Evolutionary conservation across 2,329 filamentous ascomycete species (phyloP), one percentile per base, ranked within the genome.

Genomic region (Graphilbum sp.): DNA sequence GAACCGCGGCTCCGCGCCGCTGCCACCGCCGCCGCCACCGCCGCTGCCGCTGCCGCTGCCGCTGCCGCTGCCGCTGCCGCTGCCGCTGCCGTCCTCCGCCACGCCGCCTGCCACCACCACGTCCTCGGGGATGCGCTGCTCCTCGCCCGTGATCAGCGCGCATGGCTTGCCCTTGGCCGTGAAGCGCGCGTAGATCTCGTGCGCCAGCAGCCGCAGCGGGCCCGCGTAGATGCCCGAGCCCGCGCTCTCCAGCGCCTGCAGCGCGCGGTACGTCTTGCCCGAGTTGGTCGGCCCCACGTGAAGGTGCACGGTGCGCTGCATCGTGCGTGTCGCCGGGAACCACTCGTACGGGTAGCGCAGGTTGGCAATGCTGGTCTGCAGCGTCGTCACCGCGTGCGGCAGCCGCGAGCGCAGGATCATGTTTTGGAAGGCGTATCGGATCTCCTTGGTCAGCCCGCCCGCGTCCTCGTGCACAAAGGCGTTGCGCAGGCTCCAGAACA

Each of bases 241-340:
- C 29, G 40, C 36, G n/a, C n/a, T 65, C 54, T 95, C 84, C 11
- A 98, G 67, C 12, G 80, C 75, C 58, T 93, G 79, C 45, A 98
- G 61, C 1, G 90, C 92, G 53, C 86, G 80, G 53, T 96, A 98
- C 0, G 92, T 98, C 64, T 98, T 98, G 41, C 90, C 90, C 1
- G 90, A 96, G 56, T 98, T 98, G 2, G 90, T 98, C 2, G 90
- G 90, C 0, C 90, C 90, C 36, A 98, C 86, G 50, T 98, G 90
- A 17, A 98, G 64, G 60, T 96, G 85, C 31, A 98, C 70, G 0
- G 75, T 88, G 33, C 90, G 70, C 50, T 87, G 82, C 49, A 90
- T 65, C 34, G 73, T 67, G 41, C 92, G 72, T 2, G 90, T 90
- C 4, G 72, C 75, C 1, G 88, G 85, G 52, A 79, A 96, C 88